Conservation (phyloP, 176 grass and related monocot genomes). For the Puccinellia tenuiflora region DNA sequence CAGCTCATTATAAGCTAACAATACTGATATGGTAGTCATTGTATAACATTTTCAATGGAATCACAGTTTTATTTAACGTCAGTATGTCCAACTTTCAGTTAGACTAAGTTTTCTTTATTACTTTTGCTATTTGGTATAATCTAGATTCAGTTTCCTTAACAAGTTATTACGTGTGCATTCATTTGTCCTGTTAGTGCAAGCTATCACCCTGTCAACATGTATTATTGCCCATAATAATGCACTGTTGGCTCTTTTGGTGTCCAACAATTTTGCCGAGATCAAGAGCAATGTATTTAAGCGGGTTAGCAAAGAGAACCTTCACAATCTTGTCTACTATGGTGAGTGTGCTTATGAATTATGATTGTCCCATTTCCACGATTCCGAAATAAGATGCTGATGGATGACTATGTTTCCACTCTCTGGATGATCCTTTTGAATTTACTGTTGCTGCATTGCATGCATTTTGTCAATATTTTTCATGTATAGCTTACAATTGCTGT, state of each 20-base stretch:
- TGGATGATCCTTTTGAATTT: slow-evolving; percentile 14
- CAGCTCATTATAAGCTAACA: neutral
- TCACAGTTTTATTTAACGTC: slow-evolving; percentile 4
- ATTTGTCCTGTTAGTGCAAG: slow-evolving; percentile 95
- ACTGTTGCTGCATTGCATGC: neutral
- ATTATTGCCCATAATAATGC: slow-evolving; percentile 99
- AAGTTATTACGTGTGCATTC: slow-evolving; percentile 82
- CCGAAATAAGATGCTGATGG: neutral
- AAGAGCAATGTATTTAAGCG: slow-evolving; percentile 99
- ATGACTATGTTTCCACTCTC: neutral
- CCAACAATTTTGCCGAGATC: slow-evolving; percentile 94
- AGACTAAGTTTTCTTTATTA: neutral
- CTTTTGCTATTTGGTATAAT: neutral
- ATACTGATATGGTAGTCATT: neutral
- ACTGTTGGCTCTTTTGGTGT: slow-evolving; percentile 85
- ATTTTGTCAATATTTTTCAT: neutral
- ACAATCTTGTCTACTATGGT: slow-evolving; percentile 98
- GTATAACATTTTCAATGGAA: neutral
- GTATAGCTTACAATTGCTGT: neutral
- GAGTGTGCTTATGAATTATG: slow-evolving; percentile 29
- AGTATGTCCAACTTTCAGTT: neutral
- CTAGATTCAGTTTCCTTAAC: slow-evolving; percentile 64
- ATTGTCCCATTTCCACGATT: slow-evolving; percentile 10
- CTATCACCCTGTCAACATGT: slow-evolving; percentile 91
- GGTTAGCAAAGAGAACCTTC: slow-evolving; percentile 98